Evolutionary conservation across 2,329 filamentous ascomycete species (phyloP), one percentile per base, ranked within the genome.

Genomic region (Exserohilum turcica): DNA sequence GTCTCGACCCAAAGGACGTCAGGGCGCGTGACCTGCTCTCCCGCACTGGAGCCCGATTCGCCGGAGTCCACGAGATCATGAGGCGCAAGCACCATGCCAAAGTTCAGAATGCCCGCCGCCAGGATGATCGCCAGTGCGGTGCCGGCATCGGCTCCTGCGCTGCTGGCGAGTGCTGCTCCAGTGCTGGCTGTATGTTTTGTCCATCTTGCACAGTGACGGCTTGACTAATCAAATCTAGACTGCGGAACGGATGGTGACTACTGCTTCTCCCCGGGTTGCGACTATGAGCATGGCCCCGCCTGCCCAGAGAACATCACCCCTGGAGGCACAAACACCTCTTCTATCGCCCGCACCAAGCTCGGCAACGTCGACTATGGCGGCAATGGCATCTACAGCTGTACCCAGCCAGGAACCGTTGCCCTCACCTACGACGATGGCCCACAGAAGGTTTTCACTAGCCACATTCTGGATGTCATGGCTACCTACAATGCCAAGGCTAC

Each of bases 401-500:
- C 73, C 31, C 62, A 46, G 3, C 76, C 80, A 2, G 84, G 85
- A 46, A 83, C 83, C 9, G 80, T 89, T 61, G 86, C 86, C 15
- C 70, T 89, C 49, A 89, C 86, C 0, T 89, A 83, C 60, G 86
- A 89, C 60, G 86, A 89, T 67, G 86, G 86, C 1, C 86, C 86
- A 18, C 62, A 65, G 45, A 83, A 82, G 58, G 71, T 78, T 16
- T 87, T 85, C 70, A 89, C 86, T 1, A 73, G 74, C 35, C 81
- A 86, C 55, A 78, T 89, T 10, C 77, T 89, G 10, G 82, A 88
- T 63, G 77, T 86, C 48, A 78, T 89, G 39, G 78, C 80, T 54
- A 77, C 74, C 21, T 86, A 87, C 65, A 76, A 80, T 24, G 85
- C 84, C 12, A 86, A 84, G 59, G 86, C 85, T 1, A 89, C 87